Conservation (phyloP, 2,329 filamentous ascomycete genomes). For the Pseudogymnoascus sp. region DNA sequence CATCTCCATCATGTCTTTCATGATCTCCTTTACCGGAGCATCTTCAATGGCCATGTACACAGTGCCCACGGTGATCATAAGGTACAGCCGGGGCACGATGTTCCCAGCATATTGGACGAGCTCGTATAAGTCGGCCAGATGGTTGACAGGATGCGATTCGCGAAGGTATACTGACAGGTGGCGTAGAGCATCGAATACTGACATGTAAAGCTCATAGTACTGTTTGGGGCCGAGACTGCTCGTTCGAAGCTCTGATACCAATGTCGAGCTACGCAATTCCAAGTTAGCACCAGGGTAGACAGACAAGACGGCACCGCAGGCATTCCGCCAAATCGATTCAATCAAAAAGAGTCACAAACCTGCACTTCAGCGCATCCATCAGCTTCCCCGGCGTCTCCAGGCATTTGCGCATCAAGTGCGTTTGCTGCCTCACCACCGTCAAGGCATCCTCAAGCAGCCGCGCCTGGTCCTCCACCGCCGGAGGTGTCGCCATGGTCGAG, state of each 20-base stretch:
- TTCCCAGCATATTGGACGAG: slow-evolving; percentile 97
- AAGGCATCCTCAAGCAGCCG: slow-evolving; percentile 96
- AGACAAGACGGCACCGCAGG: slow-evolving; percentile 11
- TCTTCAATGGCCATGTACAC: slow-evolving; percentile 99
- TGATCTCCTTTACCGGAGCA: slow-evolving; percentile 97
- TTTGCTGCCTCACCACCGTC: slow-evolving; percentile 93
- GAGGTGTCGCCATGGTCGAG: slow-evolving; percentile 43
- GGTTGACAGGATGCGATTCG: slow-evolving; percentile 95
- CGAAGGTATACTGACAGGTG: slow-evolving; percentile 94
- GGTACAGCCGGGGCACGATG: slow-evolving; percentile 89
- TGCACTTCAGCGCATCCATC: slow-evolving; percentile 99
- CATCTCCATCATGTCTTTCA: slow-evolving; percentile 99
- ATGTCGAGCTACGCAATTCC: slow-evolving; percentile 64
- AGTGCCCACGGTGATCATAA: slow-evolving; percentile 98
- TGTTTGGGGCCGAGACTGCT: slow-evolving; percentile 97
- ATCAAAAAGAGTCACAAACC: slow-evolving; percentile 49
- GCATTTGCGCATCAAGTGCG: slow-evolving; percentile 92
- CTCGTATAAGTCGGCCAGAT: slow-evolving; percentile 95
- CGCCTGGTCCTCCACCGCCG: slow-evolving; percentile 70
- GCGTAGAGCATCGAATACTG: slow-evolving; percentile 93
- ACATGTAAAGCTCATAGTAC: slow-evolving; percentile 99
- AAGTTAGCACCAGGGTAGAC: slow-evolving; percentile 23
- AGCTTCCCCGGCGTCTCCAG: slow-evolving; percentile 95
- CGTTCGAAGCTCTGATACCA: slow-evolving; percentile 96
- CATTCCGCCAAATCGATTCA: slow-evolving; percentile 10